These are phyloP conservation scores for Trypanosoma avium DNA, from an alignment of 208 protist genomes.

Conservation along the genomic window DNA sequence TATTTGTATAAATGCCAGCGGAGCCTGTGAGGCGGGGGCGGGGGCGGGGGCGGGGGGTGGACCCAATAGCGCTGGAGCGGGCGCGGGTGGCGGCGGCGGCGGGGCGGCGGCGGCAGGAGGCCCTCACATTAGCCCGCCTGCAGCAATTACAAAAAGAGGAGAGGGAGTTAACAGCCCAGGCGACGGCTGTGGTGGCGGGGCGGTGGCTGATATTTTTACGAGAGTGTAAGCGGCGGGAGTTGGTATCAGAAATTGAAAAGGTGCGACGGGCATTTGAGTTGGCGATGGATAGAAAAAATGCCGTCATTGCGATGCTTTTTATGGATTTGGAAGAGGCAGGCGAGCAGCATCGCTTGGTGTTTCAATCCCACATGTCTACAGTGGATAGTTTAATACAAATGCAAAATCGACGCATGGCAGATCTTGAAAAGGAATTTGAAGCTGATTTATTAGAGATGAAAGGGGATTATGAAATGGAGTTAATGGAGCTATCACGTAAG, in stretches of 20 bases:
- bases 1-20: not conserved
- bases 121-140: constrained; percentile 69
- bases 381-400: constrained; percentile 91
- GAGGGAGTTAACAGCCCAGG: constrained; percentile 48
- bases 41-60: constrained; percentile 30
- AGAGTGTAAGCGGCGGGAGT: constrained; percentile 92
- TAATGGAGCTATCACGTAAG: constrained; percentile 75
- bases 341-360: constrained; percentile 92
- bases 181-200: constrained; percentile 65
- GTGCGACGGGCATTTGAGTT: constrained; percentile 88
- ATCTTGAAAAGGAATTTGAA: constrained; percentile 91
- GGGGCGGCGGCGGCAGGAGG: constrained; percentile 60
- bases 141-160: constrained; percentile 83
- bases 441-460: constrained; percentile 88
- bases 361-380: constrained; percentile 89
- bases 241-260: constrained; percentile 90
- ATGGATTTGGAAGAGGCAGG: constrained; percentile 90
- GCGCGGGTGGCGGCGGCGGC: constrained; percentile 76
- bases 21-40: constrained; percentile 28
- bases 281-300: constrained; percentile 93
- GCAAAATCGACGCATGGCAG: constrained; percentile 71
- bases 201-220: constrained; percentile 91
- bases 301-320: constrained; percentile 88
- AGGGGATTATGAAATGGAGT: constrained; percentile 91
- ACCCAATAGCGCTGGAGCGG: constrained; percentile 58